Percentiles rank a stretch among this genome's conserved stretches.
Conservation (phyloP, 768 basidiomycete species). For the Rickenella mellea region DNA sequence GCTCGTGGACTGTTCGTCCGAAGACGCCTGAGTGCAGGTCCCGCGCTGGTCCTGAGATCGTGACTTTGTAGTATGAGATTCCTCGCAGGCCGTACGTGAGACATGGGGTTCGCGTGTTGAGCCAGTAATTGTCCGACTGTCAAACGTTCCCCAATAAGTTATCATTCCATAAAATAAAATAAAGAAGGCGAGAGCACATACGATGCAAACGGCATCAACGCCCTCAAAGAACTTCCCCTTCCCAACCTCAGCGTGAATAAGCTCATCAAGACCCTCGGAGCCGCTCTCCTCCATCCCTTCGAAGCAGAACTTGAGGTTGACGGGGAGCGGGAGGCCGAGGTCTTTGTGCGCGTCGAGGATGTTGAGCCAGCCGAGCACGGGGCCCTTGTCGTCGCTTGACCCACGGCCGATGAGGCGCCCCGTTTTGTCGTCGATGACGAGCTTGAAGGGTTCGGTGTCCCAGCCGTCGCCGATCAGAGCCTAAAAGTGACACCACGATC, state of each 20-base stretch:
- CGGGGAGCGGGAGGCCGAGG: slow-evolving; percentile 62
- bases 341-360: slow-evolving; percentile 77
- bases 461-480: slow-evolving; percentile 64
- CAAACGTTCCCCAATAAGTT: no score
- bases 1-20: slow-evolving; percentile 75
- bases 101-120: slow-evolving; percentile 70
- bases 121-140: slow-evolving; percentile 92
- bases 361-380: slow-evolving; percentile 83
- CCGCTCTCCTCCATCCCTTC: slow-evolving; percentile 98
- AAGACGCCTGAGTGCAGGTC: slow-evolving; percentile 90
- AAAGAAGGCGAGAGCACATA: slow-evolving; percentile 23
- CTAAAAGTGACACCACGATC: slow-evolving; percentile 6
- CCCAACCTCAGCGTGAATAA: slow-evolving; percentile 66
- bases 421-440: slow-evolving; percentile 44
- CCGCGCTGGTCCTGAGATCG: slow-evolving; percentile 71
- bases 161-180: background rate
- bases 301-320: slow-evolving; percentile 86
- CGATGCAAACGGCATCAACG: slow-evolving; percentile 90
- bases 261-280: slow-evolving; percentile 82
- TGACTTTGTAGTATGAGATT: slow-evolving; percentile 76
- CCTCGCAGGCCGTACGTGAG: slow-evolving; percentile 87
- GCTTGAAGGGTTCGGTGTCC: slow-evolving; percentile 76
- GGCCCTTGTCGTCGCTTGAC: slow-evolving; percentile 86
- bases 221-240: slow-evolving; percentile 74
- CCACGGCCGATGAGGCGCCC: slow-evolving; percentile 77